Conservation (phyloP, 1,284 basidiomycete genomes). For the Gomphus bonarii region DNA sequence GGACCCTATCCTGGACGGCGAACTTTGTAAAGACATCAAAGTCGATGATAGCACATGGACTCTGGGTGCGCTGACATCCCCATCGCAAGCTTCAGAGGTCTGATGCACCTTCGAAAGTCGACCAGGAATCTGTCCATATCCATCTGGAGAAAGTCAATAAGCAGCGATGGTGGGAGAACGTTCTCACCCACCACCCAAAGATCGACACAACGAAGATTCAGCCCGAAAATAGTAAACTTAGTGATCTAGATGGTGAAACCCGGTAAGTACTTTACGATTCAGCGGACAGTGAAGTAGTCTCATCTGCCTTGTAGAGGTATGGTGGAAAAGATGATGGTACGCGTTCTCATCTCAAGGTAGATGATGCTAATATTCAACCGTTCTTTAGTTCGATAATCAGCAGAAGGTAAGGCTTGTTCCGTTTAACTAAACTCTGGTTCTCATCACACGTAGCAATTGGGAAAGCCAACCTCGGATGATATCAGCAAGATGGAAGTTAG, state of each 20-base stretch:
- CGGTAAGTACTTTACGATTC: constrained; percentile 35
- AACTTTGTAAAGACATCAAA: constrained; percentile 89
- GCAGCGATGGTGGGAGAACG: constrained; percentile 96
- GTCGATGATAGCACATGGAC: constrained; percentile 98
- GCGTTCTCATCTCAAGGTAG: constrained; percentile 21
- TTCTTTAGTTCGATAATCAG: constrained; percentile 84
- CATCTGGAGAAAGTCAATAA: constrained; percentile 85
- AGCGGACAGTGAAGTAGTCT: constrained; percentile 1
- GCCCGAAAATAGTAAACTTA: constrained; percentile 91
- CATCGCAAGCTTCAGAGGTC: constrained; percentile 10
- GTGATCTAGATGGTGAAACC: constrained; percentile 91
- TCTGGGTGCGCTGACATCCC: constrained; percentile 44
- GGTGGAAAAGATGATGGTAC: constrained; percentile 99
- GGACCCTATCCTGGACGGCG: constrained; percentile 80
- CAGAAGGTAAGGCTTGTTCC: constrained; percentile 58
- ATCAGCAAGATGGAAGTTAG: constrained; percentile 79
- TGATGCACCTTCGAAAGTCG: constrained; percentile 42
- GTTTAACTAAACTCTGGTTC: constrained; percentile 10
- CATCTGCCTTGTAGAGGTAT: constrained; percentile 55
- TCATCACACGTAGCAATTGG: constrained; percentile 64
- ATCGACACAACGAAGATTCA: constrained; percentile 96
- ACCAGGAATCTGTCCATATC: constrained; percentile 61
- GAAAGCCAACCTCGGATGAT: constrained; percentile 89
- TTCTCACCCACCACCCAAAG: constrained; percentile 91
- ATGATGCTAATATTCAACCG: constrained; percentile 4